A percentile compares a stretch with the other conserved stretches of the same genome.
Conservation (phyloP, 768 basidiomycete genomes). For the Amanita thiersii region DNA sequence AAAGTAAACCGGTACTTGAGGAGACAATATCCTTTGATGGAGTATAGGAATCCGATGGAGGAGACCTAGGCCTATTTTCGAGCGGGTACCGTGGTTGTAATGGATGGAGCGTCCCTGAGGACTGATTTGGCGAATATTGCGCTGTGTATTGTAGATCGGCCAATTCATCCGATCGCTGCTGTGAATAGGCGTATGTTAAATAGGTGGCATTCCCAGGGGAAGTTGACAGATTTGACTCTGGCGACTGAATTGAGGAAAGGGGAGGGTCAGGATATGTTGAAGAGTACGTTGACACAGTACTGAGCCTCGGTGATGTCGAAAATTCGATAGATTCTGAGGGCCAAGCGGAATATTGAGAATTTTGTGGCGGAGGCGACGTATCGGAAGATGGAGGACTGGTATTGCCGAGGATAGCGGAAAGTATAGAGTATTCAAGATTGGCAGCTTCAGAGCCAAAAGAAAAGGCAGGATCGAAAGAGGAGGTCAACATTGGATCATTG, state of each 20-base stretch:
- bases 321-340: slow-evolving; percentile 33
- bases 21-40: slow-evolving; percentile 21
- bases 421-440: slow-evolving; percentile 91
- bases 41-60: slow-evolving; percentile 23
- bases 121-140: slow-evolving; percentile 21
- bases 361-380: slow-evolving; percentile 32
- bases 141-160: slow-evolving; percentile 31
- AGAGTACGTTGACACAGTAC: slow-evolving; percentile 17
- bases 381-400: slow-evolving; percentile 47
- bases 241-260: slow-evolving; percentile 25
- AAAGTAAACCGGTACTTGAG: slow-evolving; percentile 23
- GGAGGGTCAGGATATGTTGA: slow-evolving; percentile 28
- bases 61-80: slow-evolving; percentile 31
- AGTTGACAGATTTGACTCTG: slow-evolving; percentile 23
- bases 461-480: slow-evolving; percentile 53
- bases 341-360: slow-evolving; percentile 33
- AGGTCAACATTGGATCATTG: slow-evolving; percentile 52
- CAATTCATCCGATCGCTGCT: slow-evolving; percentile 27
- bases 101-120: slow-evolving; percentile 29
- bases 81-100: slow-evolving; percentile 48
- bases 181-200: slow-evolving; percentile 39
- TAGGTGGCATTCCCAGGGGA: slow-evolving; percentile 32
- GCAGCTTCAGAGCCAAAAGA: slow-evolving; percentile 85
- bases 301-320: slow-evolving; percentile 25
- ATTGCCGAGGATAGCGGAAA: slow-evolving; percentile 84